Conservation (phyloP, 495 filamentous ascomycete genomes). For the Lasiosphaeria ovina region DNA sequence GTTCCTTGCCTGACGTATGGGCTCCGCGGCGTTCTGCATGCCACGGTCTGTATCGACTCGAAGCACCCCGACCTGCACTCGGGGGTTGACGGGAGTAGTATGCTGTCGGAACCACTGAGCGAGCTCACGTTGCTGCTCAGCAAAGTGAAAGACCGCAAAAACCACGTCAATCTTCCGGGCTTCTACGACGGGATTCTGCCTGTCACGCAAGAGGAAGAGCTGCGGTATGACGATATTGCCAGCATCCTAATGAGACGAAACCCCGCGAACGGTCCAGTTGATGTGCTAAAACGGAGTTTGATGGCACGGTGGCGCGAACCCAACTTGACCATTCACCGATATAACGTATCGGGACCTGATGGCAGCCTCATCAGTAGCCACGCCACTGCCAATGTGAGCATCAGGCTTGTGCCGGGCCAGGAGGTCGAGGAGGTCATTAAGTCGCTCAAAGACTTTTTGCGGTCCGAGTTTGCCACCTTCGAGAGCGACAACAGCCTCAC, state of each 20-base stretch:
- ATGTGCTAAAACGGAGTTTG: constrained; percentile 69
- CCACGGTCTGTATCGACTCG: constrained; percentile 81
- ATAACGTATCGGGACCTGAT: constrained; percentile 84
- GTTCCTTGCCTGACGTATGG: constrained; percentile 95
- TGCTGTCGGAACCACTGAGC: constrained; percentile 85
- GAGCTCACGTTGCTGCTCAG: constrained; percentile 81
- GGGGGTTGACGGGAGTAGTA: constrained; percentile 86
- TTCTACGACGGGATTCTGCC: constrained; percentile 84
- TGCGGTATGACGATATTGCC: constrained; percentile 80
- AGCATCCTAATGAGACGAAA: constrained; percentile 67
- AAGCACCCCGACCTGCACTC: constrained; percentile 88
- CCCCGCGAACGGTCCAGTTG: constrained; percentile 63
- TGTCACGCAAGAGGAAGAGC: constrained; percentile 71
- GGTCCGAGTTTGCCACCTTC: constrained; percentile 67
- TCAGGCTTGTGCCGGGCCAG: constrained; percentile 92
- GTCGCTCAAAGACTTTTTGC: constrained; percentile 62
- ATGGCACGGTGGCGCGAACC: constrained; percentile 97
- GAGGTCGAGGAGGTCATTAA: constrained; percentile 70
- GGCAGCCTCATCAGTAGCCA: constrained; percentile 84
- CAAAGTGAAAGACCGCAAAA: constrained; percentile 69
- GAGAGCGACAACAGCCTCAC: constrained; percentile 77
- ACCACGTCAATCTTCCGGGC: constrained; percentile 61
- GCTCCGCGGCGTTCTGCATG: constrained; percentile 90
- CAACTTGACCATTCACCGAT: constrained; percentile 86
- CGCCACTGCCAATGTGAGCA: constrained; percentile 80